Base-by-base conservation (phyloP, 2,329 filamentous ascomycete genomes). In the Fusarium chlamydosporum region DNA sequence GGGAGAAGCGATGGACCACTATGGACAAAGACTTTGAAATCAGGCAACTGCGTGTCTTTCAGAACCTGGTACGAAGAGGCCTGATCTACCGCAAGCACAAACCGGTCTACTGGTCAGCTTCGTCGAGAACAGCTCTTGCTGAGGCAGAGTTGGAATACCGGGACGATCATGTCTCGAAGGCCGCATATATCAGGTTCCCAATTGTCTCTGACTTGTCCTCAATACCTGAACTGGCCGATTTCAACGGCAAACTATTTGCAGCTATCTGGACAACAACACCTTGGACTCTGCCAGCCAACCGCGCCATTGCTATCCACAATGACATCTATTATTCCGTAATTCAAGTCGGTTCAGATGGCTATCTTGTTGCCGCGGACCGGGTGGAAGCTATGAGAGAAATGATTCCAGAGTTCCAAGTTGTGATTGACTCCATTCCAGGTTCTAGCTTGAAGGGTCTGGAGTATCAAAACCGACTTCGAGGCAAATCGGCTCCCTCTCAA, bases 201-300 rank as follows among this genome's bases (percentile, higher is more conserved):
- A 83, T 97, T 29, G 78, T 88, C 13, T 77, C 76, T 8, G 76
- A 78, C 51, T 74, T 70, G 67, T 72, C 63, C 11, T 67, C 68
- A 6, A 69, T 80, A 4, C 74, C 79, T 1, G 77, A 76, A 12
- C 72, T 86, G 50, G 71, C 76, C 26, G 65, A 68, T 5, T 77
- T 86, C 23, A 70, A 79, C 7, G 83, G 84, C 6, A 80, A 83
- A 7, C 76, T 97, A 12, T 91, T 86, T 76, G 93, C 92, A n/a
- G 86, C 96, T n/a, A 92, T 98, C 52, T 99, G 96, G 96, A 99
- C 96, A 3, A 99, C 96, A 0, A 99, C 96, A 1, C 96, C 96
- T 0, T 99, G 96, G 96, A 99, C 96, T 0, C 83, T 99, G 7
- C 95, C 96, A 1, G 94, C 95, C 3, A 99, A 99, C 77, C 89